A percentile compares a stretch with the other conserved stretches of the same genome.
These are phyloP conservation scores for Microdochium trichocladiopsis DNA, from an alignment of 2,329 filamentous ascomycete genomes.

Conservation along the genomic window DNA sequence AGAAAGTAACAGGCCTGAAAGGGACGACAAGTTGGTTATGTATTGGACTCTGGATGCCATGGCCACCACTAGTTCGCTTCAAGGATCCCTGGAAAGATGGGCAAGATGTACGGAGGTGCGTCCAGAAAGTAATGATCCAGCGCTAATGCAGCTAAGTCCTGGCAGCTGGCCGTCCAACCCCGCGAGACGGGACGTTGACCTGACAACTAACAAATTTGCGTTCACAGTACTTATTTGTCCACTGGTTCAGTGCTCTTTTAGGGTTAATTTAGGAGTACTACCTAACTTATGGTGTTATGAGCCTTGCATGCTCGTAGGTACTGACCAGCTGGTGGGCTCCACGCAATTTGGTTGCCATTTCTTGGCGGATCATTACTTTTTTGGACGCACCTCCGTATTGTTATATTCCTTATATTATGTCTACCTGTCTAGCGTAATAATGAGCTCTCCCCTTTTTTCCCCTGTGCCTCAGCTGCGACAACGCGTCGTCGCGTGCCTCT, in stretches of 20 bases:
- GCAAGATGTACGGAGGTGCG: too few species aligned
- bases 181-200: background rate
- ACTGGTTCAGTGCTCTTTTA: background rate
- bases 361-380: background rate
- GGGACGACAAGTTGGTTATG: too few species aligned
- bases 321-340: background rate
- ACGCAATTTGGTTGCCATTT: background rate
- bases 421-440: background rate
- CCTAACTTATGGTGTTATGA: background rate
- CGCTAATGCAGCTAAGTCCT: background rate
- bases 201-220: background rate
- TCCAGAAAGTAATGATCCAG: background rate
- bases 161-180: background rate
- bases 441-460: background rate
- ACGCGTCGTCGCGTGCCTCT: background rate
- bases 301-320: background rate
- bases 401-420: background rate
- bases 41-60: too few species aligned
- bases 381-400: background rate
- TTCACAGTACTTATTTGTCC: background rate
- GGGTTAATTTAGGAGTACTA: background rate
- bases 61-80: too few species aligned
- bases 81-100: too few species aligned
- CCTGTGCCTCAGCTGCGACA: background rate
- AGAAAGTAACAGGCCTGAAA: too few species aligned